A percentile compares a stretch with the other conserved stretches of the same genome.
Conservation (phyloP, 495 filamentous ascomycete genomes). For the Aspergillus funiculosus region DNA sequence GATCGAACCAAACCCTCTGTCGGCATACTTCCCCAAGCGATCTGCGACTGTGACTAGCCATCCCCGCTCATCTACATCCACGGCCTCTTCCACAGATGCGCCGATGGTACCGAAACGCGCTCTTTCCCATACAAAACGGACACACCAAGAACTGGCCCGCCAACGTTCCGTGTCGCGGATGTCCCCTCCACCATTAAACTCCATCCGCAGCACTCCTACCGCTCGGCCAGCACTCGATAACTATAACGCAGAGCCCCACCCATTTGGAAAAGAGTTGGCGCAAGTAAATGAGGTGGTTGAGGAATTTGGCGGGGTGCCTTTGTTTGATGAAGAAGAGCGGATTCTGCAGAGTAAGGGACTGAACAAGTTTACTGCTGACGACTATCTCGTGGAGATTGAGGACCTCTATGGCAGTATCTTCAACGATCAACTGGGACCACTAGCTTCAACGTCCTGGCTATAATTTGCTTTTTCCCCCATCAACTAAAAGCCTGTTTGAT, state of each 20-base stretch:
- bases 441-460: conserved; percentile 38
- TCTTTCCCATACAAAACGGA: conserved; percentile 78
- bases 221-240: conserved; percentile 39
- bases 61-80: conserved; percentile 39
- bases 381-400: conserved; percentile 80
- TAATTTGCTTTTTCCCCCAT: conserved; percentile 19
- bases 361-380: conserved; percentile 66
- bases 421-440: conserved; percentile 40
- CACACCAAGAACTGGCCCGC: conserved; percentile 59
- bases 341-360: conserved; percentile 61
- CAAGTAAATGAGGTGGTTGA: conserved; percentile 68
- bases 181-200: conserved; percentile 36
- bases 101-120: conserved; percentile 69
- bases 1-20: conserved; percentile 66
- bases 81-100: conserved; percentile 45
- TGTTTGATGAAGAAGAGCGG: conserved; percentile 67
- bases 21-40: conserved; percentile 66
- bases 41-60: conserved; percentile 39
- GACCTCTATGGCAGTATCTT: conserved; percentile 54
- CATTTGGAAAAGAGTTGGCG: conserved; percentile 47
- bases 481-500: not conserved
- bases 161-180: conserved; percentile 58
- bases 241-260: conserved; percentile 43
- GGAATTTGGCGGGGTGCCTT: conserved; percentile 63
- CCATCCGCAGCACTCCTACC: conserved; percentile 31